A percentile compares a stretch with the other conserved stretches of the same genome.
These are phyloP conservation scores for Paulinella micropora DNA, from an alignment of 78 protist species.

Conservation along the genomic window DNA sequence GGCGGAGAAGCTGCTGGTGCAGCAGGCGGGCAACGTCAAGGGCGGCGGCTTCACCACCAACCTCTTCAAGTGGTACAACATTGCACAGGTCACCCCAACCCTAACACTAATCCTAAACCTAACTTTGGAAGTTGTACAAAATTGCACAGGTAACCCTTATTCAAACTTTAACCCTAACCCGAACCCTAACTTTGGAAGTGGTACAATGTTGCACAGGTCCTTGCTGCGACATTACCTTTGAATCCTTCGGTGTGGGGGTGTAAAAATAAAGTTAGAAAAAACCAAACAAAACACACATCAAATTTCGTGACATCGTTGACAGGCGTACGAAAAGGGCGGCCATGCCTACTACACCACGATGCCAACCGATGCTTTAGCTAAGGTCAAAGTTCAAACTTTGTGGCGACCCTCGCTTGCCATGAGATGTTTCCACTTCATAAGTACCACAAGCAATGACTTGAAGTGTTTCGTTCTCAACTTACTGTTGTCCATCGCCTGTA, in stretches of 20 bases:
- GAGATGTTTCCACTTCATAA: too few species aligned
- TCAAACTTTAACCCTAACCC: background rate
- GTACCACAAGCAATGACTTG: too few species aligned
- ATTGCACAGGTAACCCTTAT: background rate
- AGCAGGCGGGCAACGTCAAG: background rate
- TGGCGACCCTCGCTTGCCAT: too few species aligned
- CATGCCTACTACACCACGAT: slow-evolving; percentile 32
- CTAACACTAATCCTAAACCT: background rate
- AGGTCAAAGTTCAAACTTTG: too few species aligned
- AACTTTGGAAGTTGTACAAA: too few species aligned
- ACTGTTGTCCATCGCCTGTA: too few species aligned
- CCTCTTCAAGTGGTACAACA: slow-evolving; percentile 23
- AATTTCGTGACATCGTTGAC: too few species aligned
- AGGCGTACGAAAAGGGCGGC: slow-evolving; percentile 21
- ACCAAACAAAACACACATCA: too few species aligned
- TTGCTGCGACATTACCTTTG: too few species aligned
- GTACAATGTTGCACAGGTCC: background rate
- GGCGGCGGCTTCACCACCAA: background rate
- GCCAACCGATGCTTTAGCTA: slow-evolving; percentile 36
- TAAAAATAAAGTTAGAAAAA: too few species aligned
- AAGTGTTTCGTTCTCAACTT: too few species aligned
- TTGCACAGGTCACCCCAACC: background rate
- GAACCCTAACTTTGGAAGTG: background rate
- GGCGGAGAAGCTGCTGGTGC: background rate
- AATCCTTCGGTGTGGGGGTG: too few species aligned